Evolutionary conservation across 257 asterid species (phyloP), one percentile per base, ranked within the genome.

Genomic region (Nicotiana knightiana): DNA sequence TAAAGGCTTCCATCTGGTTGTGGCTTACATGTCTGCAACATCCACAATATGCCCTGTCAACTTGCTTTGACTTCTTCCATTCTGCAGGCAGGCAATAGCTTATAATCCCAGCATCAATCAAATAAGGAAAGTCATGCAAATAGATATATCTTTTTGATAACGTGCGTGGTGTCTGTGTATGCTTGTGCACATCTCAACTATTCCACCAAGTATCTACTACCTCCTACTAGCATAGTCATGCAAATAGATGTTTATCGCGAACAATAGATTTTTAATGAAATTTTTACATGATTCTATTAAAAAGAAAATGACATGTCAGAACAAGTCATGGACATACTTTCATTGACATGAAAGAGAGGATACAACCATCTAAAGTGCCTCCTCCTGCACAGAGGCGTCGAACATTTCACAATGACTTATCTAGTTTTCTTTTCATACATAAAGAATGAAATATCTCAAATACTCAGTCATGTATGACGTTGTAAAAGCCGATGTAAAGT

Each of bases 351-450:
- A 77, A 85, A 86, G 85, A 85, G 67, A 85, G 82, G 65, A 80
- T 53, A 82, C 86, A 64, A 82, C 82, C 73, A 86, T 86, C 89
- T 85, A 84, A 84, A 64, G 83, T 86, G 92, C 67, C 92, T 87
- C 89, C 88, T 86, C 87, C 81, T 13, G 26, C 81, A 85, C 68
- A 82, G 89, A 90, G 86, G 86, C 81, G 89, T 63, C 85, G 85
- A 46, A 10, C 63, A 65, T 70, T 76, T 81, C 66, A 83, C 76
- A 82, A 77, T 17, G 81, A 82, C 63, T 84, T 66, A 61, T 70
- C 62, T 43, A 80, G 26, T 24, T 71, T 71, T 24, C 79, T 26
- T 48, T 73, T 73, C 16, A 73, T 7, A n/a, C 1, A 1, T 26
- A 73, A 26, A 73, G 79, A 73, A 73, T 48, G 62, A 48, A 4